phyloP scores from a whole-genome alignment of 805 yeast species.

The Candida rishiriensis region DNA sequence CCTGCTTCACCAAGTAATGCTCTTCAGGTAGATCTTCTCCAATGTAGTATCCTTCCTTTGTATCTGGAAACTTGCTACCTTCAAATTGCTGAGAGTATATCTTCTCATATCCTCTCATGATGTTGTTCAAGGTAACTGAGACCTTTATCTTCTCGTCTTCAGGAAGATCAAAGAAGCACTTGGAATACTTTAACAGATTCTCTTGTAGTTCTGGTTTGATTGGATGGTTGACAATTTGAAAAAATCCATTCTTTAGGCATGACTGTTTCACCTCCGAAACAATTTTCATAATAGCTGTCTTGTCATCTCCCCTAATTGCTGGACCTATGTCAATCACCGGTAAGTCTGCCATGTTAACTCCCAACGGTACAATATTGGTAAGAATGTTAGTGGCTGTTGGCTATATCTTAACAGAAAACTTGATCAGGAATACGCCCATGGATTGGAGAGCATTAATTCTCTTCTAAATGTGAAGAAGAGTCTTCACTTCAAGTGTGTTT shows the following conservation, averaged over 20 bases:
- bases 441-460: too few relatives aligned
- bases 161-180: constrained; percentile 21
- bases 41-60: constrained; percentile 29
- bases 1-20: constrained; percentile 7
- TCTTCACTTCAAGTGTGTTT: too few relatives aligned
- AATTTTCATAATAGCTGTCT: not conserved
- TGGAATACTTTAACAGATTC: constrained; percentile 5
- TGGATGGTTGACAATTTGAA: constrained; percentile 11
- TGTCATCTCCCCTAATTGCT: constrained; percentile 2
- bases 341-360: not conserved
- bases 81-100: constrained; percentile 16
- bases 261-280: constrained; percentile 7
- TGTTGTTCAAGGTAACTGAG: constrained; percentile 11
- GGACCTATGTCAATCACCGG: constrained; percentile 16
- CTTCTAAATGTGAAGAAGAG: too few relatives aligned
- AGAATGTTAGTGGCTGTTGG: too few relatives aligned
- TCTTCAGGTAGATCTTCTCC: constrained; percentile 17
- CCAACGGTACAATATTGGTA: too few relatives aligned
- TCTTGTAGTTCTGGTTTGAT: constrained; percentile 7
- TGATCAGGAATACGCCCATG: too few relatives aligned
- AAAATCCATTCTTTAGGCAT: constrained; percentile 11
- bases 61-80: constrained; percentile 17
- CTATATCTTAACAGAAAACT: too few relatives aligned
- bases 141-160: constrained; percentile 18
- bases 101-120: constrained; percentile 20